Evolutionary conservation across 148 eudicot species (phyloP).

Genomic region (Cornus florida): DNA sequence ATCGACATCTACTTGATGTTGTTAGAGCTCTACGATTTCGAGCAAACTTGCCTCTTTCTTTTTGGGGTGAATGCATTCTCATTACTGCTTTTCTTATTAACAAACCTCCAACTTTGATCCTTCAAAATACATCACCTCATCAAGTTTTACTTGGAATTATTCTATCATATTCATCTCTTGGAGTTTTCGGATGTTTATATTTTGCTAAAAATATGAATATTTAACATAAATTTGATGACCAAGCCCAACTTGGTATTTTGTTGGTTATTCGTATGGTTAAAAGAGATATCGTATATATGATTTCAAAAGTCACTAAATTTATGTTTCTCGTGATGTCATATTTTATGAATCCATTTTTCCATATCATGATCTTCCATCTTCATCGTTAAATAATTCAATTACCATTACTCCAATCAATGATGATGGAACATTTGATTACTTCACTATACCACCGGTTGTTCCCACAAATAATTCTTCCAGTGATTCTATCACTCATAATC

Average conservation of each 20-base stretch:
- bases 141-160: background rate
- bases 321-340: background rate
- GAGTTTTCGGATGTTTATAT: background rate
- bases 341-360: constrained; percentile 2
- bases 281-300: no score
- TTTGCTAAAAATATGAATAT: no score
- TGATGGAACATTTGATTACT: background rate
- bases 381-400: no score
- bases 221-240: constrained; percentile 1
- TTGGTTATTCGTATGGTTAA: no score
- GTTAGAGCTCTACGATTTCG: background rate
- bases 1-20: constrained; percentile 1
- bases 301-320: no score
- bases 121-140: background rate
- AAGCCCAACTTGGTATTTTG: background rate
- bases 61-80: background rate
- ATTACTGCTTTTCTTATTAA: no score
- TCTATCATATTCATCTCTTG: no score
- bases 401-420: background rate
- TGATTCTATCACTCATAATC: background rate
- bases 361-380: constrained; percentile 1
- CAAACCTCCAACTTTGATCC: no score
- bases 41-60: background rate
- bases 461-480: no score
- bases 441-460: no score